Evolutionary conservation across 306 rosid species (phyloP).

Genomic region (Benincasa hispida): DNA sequence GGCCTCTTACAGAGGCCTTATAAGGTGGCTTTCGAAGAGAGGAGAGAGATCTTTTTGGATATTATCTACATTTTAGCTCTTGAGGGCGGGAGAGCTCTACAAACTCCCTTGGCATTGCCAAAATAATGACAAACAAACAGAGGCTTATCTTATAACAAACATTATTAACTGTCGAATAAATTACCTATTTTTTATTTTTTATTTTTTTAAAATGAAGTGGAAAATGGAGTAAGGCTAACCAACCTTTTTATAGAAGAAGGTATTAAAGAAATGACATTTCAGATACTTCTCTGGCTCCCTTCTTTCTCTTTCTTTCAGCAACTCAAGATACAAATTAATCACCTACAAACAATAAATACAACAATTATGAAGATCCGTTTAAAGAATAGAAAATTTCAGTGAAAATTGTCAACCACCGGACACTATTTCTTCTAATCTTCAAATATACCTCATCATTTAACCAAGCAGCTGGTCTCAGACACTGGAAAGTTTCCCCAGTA

Average conservation of each 20-base stretch:
- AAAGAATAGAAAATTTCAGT: not conserved
- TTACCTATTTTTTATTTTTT: too few species aligned
- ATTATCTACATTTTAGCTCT: too few species aligned
- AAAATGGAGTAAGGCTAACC: conserved; percentile 9
- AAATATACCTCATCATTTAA: conserved; percentile 82
- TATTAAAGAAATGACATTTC: conserved; percentile 87
- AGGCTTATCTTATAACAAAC: too few species aligned
- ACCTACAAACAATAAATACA: conserved; percentile 42
- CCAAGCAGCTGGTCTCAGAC: conserved; percentile 74
- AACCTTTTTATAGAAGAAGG: conserved; percentile 94
- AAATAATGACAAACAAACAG: too few species aligned
- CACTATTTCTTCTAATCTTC: not conserved
- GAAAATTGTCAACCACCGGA: not conserved
- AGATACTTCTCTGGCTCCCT: conserved; percentile 65
- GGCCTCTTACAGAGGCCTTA: too few species aligned
- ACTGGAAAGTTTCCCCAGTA: conserved; percentile 50
- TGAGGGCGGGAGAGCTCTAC: too few species aligned
- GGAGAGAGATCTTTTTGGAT: too few species aligned
- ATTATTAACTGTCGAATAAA: not conserved
- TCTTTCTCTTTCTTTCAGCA: conserved; percentile 93
- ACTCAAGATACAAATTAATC: conserved; percentile 78
- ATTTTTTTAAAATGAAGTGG: not conserved
- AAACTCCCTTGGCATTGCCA: too few species aligned
- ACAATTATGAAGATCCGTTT: conserved; percentile 10
- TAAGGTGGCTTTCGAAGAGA: too few species aligned